Conservation (phyloP, 371 early-diverging fungal species). For the Syncephalastrum racemosum region DNA sequence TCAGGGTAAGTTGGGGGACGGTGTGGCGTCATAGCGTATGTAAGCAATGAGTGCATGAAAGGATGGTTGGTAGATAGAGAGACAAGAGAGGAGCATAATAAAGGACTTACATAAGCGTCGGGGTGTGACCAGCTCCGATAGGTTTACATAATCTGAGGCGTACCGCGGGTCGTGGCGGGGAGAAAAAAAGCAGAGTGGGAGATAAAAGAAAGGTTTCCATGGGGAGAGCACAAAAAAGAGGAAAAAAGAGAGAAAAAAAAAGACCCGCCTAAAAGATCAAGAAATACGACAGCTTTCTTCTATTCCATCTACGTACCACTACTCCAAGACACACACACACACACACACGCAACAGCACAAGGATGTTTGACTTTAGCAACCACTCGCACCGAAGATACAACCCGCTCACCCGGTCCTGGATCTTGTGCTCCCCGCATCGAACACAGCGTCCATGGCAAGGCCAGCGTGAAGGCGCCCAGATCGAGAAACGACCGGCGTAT, state of each 20-base stretch:
- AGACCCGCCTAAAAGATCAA: neutral
- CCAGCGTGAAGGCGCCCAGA: constrained; percentile 57
- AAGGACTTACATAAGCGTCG: too few relatives aligned
- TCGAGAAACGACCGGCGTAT: constrained; percentile 56
- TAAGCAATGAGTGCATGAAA: too few relatives aligned
- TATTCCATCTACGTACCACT: too few relatives aligned
- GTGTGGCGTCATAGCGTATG: too few relatives aligned
- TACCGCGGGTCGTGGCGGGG: too few relatives aligned
- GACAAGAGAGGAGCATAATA: too few relatives aligned
- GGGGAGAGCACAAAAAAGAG: neutral
- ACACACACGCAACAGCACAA: neutral
- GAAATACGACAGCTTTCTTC: neutral
- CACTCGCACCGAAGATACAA: constrained; percentile 90
- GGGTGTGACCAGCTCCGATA: too few relatives aligned
- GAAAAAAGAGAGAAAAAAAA: neutral
- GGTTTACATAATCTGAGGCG: too few relatives aligned
- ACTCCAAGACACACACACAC: too few relatives aligned
- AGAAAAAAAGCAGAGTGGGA: neutral
- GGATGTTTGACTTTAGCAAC: constrained; percentile 35
- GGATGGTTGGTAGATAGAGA: too few relatives aligned
- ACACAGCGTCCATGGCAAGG: constrained; percentile 94
- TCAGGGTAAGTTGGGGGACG: too few relatives aligned
- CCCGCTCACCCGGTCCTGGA: constrained; percentile 86
- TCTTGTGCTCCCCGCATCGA: constrained; percentile 93
- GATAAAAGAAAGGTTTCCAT: neutral